Evolutionary conservation across 257 asterid species (phyloP).

Genomic region (Solanum sitiens): DNA sequence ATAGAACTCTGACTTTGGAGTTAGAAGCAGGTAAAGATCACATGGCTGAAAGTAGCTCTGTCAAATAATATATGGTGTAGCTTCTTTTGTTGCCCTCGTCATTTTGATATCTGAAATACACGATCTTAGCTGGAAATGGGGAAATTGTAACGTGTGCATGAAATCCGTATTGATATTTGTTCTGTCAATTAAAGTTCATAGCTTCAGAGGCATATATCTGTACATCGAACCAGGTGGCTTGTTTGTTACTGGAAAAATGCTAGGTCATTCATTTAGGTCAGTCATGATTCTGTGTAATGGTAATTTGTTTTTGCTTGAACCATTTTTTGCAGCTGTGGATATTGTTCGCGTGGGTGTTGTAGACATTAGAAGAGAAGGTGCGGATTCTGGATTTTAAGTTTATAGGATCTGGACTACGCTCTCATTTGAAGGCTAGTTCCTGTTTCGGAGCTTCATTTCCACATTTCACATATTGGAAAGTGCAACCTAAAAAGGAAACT

Average conservation of each 20-base stretch:
- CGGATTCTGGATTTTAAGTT: not conserved
- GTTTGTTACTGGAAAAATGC: not conserved
- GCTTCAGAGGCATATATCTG: not conserved
- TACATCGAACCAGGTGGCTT: not conserved
- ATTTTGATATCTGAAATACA: not conserved
- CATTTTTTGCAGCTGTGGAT: not conserved
- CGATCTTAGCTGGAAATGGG: not conserved
- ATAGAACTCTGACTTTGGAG: conserved; percentile 11
- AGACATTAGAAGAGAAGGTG: not conserved
- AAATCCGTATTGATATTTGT: not conserved
- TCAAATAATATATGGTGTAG: not conserved
- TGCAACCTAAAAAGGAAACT: not conserved
- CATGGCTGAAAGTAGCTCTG: not conserved
- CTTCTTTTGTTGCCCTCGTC: not conserved
- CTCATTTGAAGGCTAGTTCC: not conserved
- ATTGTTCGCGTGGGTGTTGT: not conserved
- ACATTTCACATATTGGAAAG: not conserved
- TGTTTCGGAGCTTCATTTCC: not conserved
- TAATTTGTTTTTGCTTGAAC: not conserved
- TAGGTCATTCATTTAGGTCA: not conserved
- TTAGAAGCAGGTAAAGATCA: not conserved
- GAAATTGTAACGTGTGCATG: not conserved
- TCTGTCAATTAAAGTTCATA: not conserved
- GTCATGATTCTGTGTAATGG: not conserved
- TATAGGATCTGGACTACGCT: not conserved